phyloP scores from a whole-genome alignment of 176 grass and related monocot genomes.

The Metroxylon sagu region DNA sequence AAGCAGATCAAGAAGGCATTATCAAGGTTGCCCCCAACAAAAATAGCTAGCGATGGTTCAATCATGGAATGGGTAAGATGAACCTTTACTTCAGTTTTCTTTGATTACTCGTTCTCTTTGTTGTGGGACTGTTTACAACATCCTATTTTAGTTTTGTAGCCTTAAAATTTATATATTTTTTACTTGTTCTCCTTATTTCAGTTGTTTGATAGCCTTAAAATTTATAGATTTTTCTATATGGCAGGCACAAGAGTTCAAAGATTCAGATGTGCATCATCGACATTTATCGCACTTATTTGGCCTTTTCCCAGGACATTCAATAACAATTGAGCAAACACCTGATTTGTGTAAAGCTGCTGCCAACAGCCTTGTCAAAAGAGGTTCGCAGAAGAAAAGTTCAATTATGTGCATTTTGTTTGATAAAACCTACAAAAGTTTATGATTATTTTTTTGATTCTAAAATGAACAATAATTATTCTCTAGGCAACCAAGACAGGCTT shows the following conservation, averaged over 20 bases:
- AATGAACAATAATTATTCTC: too few relatives aligned
- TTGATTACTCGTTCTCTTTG: not conserved
- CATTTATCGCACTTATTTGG: slow-evolving; percentile 88
- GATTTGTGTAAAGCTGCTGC: slow-evolving; percentile 76
- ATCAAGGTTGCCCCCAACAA: slow-evolving; percentile 47
- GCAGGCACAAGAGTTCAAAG: slow-evolving; percentile 70
- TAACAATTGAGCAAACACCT: slow-evolving; percentile 62
- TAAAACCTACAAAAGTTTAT: not conserved
- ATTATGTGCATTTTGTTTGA: not conserved
- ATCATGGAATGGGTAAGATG: slow-evolving; percentile 86
- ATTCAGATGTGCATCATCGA: slow-evolving; percentile 76
- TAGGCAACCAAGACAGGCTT: too few relatives aligned
- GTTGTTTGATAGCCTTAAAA: not conserved
- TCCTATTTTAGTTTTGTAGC: not conserved
- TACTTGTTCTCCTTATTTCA: too few relatives aligned
- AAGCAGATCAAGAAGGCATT: slow-evolving; percentile 57
- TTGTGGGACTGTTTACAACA: not conserved
- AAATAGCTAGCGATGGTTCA: slow-evolving; percentile 74
- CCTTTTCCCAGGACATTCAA: slow-evolving; percentile 87
- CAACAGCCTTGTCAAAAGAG: slow-evolving; percentile 87
- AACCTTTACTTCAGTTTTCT: slow-evolving; percentile 13
- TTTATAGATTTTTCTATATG: slow-evolving; percentile 8
- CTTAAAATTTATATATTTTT: not conserved
- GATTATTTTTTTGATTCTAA: too few relatives aligned
- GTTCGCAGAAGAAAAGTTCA: slow-evolving; percentile 17